A percentile compares a stretch with the other conserved stretches of the same genome.
phyloP scores from a whole-genome alignment of 305 asterid genomes.

The Solanum hybrid region DNA sequence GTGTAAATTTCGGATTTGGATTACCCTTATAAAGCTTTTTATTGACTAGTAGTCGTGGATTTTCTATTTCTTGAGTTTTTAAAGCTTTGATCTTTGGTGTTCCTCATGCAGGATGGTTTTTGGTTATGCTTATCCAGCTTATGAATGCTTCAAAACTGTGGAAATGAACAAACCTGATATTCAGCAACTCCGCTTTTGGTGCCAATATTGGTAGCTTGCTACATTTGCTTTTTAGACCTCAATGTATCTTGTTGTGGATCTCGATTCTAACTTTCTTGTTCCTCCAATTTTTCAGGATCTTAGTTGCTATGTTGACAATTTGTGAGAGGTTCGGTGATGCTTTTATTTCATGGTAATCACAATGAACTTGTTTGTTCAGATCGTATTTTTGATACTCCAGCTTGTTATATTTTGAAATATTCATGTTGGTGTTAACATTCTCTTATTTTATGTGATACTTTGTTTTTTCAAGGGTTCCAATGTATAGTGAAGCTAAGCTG shows the following conservation, averaged over 20 bases:
- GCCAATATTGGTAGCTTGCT: constrained; percentile 76
- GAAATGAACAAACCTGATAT: constrained; percentile 88
- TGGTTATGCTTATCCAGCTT: constrained; percentile 94
- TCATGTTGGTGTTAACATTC: background rate
- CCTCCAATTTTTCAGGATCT: constrained; percentile 49
- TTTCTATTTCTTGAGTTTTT: background rate
- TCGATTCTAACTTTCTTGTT: background rate
- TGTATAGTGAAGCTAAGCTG: constrained; percentile 96
- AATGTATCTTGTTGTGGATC: constrained; percentile 10
- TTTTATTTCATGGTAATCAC: constrained; percentile 70
- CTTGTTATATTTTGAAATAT: background rate
- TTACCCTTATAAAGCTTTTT: background rate
- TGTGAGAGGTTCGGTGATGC: constrained; percentile 80
- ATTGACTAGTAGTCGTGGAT: background rate
- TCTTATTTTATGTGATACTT: background rate
- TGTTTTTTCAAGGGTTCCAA: constrained; percentile 63
- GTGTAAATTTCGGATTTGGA: constrained; percentile 34
- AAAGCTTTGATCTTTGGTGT: constrained; percentile 4
- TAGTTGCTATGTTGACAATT: constrained; percentile 78
- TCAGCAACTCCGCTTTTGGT: constrained; percentile 85
- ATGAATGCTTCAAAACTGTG: constrained; percentile 76
- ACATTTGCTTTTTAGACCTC: background rate
- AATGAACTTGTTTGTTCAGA: background rate
- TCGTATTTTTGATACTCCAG: background rate
- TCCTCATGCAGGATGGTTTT: constrained; percentile 54